Evolutionary conservation across 345 rosid species (phyloP), one percentile per base, ranked within the genome.

Genomic region (Rhizophora mangle): DNA sequence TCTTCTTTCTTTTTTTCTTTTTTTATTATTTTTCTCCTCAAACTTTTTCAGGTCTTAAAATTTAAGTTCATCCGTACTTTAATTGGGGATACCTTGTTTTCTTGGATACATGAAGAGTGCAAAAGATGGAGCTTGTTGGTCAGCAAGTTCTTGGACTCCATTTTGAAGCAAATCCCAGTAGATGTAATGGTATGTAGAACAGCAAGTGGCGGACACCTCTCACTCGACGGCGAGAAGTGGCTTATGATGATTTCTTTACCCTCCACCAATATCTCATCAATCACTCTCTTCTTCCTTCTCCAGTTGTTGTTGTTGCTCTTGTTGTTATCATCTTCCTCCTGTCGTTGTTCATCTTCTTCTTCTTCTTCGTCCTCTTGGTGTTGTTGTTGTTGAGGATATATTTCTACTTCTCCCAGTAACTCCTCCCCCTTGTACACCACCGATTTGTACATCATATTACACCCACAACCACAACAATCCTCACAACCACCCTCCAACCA

Each of bases 131-230:
- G 93, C 87, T 75, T 81, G 77, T 80, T 81, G 68, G 62, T 64
- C 60, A 22, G 81, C 60, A 56, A 69, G 73, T 81, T 78, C 78
- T 82, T 76, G 72, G 89, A 81, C 81, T 92, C 95, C 89, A 96
- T 84, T 89, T 92, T 96, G 90, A 90, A 92, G 94, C 94, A 90
- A 53, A 87, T 74, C 67, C 97, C 93, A 85, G 63, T 73, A 63
- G 88, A 72, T 36, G 89, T 79, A 74, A 96, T 67, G 63, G 95
- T 89, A 84, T 87, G 89, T 11, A 96, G 91, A 37, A 96, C 98
- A 36, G 98, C 86, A 31, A 96, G 92, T 70, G 98, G 99, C 31
- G 95, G 89, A 73, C 98, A 92, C 68, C 99, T 96, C 82, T 96
- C 96, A 75, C 99, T 90, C 60, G 89, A 65, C 78, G 74, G 80